phyloP scores from a whole-genome alignment of 768 basidiomycete genomes.

The Amanita polypyramis region DNA sequence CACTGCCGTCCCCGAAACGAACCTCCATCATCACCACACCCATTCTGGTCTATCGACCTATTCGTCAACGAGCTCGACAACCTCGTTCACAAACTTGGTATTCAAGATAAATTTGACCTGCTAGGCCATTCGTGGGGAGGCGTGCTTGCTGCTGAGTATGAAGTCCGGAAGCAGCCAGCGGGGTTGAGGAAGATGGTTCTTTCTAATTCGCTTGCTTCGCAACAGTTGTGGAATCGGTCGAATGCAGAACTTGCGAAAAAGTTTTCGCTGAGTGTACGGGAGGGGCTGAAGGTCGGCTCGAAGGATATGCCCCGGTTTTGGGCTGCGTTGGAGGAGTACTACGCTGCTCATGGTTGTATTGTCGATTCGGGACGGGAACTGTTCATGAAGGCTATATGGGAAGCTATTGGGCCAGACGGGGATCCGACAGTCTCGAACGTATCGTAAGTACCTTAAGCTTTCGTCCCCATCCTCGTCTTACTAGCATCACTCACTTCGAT shows the following conservation, averaged over 20 bases:
- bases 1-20: too few relatives aligned
- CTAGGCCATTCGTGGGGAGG: constrained; percentile 47
- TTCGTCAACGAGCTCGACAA: constrained; percentile 47
- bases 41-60: constrained; percentile 42
- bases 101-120: constrained; percentile 30
- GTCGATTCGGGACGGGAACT: constrained; percentile 11
- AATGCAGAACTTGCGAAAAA: constrained; percentile 10
- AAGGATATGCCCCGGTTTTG: constrained; percentile 8
- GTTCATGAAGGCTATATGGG: constrained; percentile 10
- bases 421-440: constrained; percentile 14
- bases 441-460: constrained; percentile 10
- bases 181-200: constrained; percentile 24
- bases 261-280: constrained; percentile 7
- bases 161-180: constrained; percentile 20
- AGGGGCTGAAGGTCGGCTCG: constrained; percentile 4
- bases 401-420: constrained; percentile 8
- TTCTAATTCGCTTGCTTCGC: constrained; percentile 15
- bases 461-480: constrained; percentile 12
- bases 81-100: constrained; percentile 29
- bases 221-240: constrained; percentile 15
- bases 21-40: constrained; percentile 32
- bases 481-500: constrained; percentile 12
- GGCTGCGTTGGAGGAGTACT: constrained; percentile 12
- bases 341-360: constrained; percentile 13
- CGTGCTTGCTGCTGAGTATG: constrained; percentile 33